phyloP scores from a whole-genome alignment of 2,329 filamentous ascomycete species.

The Hypoxylon sp. region DNA sequence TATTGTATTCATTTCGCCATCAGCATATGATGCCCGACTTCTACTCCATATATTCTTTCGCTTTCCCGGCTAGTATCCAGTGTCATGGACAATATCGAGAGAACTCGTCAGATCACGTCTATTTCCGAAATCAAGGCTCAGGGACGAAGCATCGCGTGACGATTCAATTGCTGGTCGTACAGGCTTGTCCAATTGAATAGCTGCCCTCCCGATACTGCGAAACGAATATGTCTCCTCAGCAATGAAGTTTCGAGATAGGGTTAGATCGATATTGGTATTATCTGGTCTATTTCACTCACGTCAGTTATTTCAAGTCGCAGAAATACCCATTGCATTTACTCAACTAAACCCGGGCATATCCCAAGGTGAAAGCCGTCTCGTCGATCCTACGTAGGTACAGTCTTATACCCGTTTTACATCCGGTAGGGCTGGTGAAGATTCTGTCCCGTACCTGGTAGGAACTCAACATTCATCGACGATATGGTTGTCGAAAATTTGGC shows the following conservation, averaged over 20 bases:
- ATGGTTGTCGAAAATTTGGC: not conserved
- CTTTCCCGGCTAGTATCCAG: not conserved
- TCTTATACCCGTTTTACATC: constrained; percentile 11
- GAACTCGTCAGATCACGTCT: not conserved
- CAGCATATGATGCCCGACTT: not conserved
- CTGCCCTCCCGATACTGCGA: not conserved
- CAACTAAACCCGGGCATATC: not conserved
- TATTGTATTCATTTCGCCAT: not conserved
- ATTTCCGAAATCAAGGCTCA: not conserved
- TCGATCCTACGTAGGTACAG: not conserved
- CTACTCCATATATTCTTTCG: not conserved
- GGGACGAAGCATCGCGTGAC: not conserved
- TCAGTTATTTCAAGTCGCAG: not conserved
- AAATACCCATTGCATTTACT: not conserved
- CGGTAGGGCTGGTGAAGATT: constrained; percentile 6
- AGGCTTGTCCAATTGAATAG: not conserved
- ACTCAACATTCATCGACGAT: not conserved
- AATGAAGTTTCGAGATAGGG: not conserved
- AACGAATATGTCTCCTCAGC: not conserved
- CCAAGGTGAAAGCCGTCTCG: not conserved
- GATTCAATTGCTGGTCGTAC: not conserved
- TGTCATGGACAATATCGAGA: not conserved
- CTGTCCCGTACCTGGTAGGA: not conserved
- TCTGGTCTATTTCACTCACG: not conserved
- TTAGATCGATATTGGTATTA: not conserved